Conservation (phyloP, 1,284 basidiomycete genomes). For the Ceratobasidium sp. region DNA sequence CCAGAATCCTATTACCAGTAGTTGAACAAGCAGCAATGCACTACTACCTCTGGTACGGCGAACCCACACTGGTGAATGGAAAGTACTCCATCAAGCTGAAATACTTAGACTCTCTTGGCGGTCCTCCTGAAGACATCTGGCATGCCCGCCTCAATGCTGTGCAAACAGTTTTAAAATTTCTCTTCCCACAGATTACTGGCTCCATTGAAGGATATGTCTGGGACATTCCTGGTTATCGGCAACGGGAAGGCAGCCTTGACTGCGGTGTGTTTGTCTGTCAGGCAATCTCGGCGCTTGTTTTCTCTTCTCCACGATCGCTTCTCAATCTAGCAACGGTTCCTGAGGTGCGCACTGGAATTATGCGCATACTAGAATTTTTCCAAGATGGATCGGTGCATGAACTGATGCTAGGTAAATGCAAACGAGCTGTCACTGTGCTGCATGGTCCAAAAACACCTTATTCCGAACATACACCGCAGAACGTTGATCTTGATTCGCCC, state of each 20-base stretch:
- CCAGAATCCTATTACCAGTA: too few species aligned
- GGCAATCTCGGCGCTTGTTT: neutral
- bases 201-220: neutral
- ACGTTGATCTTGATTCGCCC: too few species aligned
- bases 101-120: neutral
- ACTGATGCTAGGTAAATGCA: too few species aligned
- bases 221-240: neutral
- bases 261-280: slow-evolving; percentile 3
- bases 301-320: neutral
- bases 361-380: too few species aligned
- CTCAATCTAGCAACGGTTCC: neutral
- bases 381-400: too few species aligned
- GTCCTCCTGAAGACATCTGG: neutral
- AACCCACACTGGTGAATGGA: neutral
- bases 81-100: neutral
- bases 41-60: slow-evolving; percentile 14
- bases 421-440: too few species aligned
- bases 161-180: neutral
- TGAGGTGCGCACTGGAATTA: too few species aligned
- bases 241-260: neutral
- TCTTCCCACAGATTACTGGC: slow-evolving; percentile 3
- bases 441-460: too few species aligned
- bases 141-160: neutral
- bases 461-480: too few species aligned
- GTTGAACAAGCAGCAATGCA: neutral